A percentile compares a stretch with the other conserved stretches of the same genome.
Evolutionary conservation across 2,329 filamentous ascomycete species (phyloP).

Genomic region (Diaporthe eres): DNA sequence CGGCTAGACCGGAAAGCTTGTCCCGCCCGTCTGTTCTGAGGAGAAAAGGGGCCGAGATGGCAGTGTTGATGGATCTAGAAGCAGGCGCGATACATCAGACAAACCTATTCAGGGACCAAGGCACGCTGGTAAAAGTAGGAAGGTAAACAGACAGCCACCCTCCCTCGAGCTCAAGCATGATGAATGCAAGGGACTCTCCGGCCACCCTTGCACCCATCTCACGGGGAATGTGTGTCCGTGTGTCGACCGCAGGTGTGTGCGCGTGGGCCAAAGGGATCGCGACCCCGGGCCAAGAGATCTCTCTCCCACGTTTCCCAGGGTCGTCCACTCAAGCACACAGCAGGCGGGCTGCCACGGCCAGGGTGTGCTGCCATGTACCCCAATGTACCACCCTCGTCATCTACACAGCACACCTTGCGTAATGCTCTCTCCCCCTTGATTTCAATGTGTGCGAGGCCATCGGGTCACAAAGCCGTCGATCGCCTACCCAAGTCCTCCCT

Average conservation of each 20-base stretch:
- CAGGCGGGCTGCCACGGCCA: not conserved
- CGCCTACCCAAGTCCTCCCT: slow-evolving; percentile 24
- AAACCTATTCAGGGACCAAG: not conserved
- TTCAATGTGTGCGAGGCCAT: slow-evolving; percentile 10
- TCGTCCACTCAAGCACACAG: not conserved
- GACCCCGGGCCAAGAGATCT: slow-evolving; percentile 23
- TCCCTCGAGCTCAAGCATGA: not conserved
- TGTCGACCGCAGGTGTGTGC: not conserved
- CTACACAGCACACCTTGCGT: slow-evolving; percentile 23
- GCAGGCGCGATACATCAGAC: not conserved
- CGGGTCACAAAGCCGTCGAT: slow-evolving; percentile 22
- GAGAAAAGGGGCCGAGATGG: not conserved
- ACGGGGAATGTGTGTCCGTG: slow-evolving; percentile 13
- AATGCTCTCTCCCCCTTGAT: slow-evolving; percentile 27
- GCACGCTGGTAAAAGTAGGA: not conserved
- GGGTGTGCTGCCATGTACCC: slow-evolving; percentile 3
- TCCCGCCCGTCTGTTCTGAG: not conserved
- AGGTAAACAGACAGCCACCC: not conserved
- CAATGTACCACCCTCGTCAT: not conserved
- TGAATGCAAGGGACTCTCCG: slow-evolving; percentile 19
- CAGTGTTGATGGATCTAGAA: not conserved
- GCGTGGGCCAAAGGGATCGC: slow-evolving; percentile 27
- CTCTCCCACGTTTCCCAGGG: slow-evolving; percentile 23
- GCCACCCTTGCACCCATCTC: not conserved
- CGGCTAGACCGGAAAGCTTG: slow-evolving; percentile 24